Conservation (phyloP, 805 yeast genomes). For the Saturnispora mendoncae region DNA sequence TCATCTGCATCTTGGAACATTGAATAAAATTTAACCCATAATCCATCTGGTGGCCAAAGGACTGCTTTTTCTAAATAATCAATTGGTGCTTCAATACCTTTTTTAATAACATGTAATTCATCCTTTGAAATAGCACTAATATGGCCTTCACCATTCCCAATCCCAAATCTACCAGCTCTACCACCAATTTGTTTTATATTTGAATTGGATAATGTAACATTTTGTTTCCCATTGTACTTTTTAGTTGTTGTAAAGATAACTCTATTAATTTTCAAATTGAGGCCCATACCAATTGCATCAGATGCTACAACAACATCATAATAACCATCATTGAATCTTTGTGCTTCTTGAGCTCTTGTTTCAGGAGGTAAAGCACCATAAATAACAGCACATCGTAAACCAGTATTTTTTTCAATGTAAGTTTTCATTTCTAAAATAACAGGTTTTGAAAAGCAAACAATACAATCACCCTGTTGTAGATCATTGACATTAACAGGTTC, state of each 20-base stretch:
- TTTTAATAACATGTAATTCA: constrained; percentile 38
- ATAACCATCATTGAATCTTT: constrained; percentile 65
- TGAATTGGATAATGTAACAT: constrained; percentile 45
- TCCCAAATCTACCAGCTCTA: constrained; percentile 76
- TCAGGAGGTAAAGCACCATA: constrained; percentile 97
- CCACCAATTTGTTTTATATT: constrained; percentile 91
- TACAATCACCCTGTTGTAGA: constrained; percentile 71
- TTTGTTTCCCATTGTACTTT: constrained; percentile 62
- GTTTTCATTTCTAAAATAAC: constrained; percentile 62
- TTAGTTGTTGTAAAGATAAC: constrained; percentile 59
- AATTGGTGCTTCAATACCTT: constrained; percentile 43
- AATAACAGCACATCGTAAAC: constrained; percentile 71
- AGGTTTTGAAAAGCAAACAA: constrained; percentile 76
- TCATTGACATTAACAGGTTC: constrained; percentile 30
- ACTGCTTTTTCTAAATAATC: constrained; percentile 50
- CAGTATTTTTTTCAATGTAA: constrained; percentile 54
- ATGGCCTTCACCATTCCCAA: constrained; percentile 33
- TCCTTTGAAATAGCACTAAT: constrained; percentile 43
- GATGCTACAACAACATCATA: constrained; percentile 86
- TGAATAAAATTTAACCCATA: constrained; percentile 60
- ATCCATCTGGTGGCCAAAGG: constrained; percentile 70
- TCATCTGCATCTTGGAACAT: constrained; percentile 46
- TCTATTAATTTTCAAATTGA: constrained; percentile 75
- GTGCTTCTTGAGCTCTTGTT: constrained; percentile 78
- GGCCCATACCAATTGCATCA: constrained; percentile 97